Conservation (phyloP, 1,284 basidiomycete genomes). For the Chalciporus sp. region DNA sequence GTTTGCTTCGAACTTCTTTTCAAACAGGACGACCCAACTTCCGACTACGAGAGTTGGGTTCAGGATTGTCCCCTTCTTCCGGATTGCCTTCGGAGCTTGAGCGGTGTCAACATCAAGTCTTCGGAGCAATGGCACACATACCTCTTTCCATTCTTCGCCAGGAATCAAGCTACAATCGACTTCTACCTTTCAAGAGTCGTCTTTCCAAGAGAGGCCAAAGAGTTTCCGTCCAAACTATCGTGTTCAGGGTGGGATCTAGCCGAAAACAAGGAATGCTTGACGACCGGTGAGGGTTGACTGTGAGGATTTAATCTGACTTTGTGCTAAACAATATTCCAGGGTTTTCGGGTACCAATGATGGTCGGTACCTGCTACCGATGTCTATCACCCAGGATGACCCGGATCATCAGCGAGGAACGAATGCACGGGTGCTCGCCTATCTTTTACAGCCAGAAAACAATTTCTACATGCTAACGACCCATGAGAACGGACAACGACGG, state of each 20-base stretch:
- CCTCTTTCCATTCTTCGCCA: slow-evolving; percentile 40
- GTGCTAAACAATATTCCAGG: slow-evolving; percentile 25
- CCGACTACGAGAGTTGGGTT: slow-evolving; percentile 49
- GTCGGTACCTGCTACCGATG: slow-evolving; percentile 48
- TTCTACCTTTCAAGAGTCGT: slow-evolving; percentile 54
- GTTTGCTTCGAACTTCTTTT: slow-evolving; percentile 43
- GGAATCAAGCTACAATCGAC: slow-evolving; percentile 45
- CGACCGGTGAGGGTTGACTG: slow-evolving; percentile 11
- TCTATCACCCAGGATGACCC: slow-evolving; percentile 49
- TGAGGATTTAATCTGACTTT: too few species aligned
- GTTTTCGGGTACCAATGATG: slow-evolving; percentile 62
- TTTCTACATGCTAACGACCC: slow-evolving; percentile 36
- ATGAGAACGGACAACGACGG: slow-evolving; percentile 22
- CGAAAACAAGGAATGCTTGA: slow-evolving; percentile 32
- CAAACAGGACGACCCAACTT: slow-evolving; percentile 46
- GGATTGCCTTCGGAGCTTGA: slow-evolving; percentile 31
- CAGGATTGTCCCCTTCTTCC: slow-evolving; percentile 29
- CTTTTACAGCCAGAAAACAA: slow-evolving; percentile 49
- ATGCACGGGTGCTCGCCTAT: slow-evolving; percentile 49
- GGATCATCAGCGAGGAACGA: slow-evolving; percentile 45
- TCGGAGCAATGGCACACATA: slow-evolving; percentile 33
- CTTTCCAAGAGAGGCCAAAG: slow-evolving; percentile 50
- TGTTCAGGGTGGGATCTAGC: slow-evolving; percentile 54
- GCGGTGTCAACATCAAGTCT: slow-evolving; percentile 47
- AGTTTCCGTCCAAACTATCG: slow-evolving; percentile 46